Evolutionary conservation across 352 stramenopile species (phyloP).

Genomic region (Hyaloperonospora brassicae): DNA sequence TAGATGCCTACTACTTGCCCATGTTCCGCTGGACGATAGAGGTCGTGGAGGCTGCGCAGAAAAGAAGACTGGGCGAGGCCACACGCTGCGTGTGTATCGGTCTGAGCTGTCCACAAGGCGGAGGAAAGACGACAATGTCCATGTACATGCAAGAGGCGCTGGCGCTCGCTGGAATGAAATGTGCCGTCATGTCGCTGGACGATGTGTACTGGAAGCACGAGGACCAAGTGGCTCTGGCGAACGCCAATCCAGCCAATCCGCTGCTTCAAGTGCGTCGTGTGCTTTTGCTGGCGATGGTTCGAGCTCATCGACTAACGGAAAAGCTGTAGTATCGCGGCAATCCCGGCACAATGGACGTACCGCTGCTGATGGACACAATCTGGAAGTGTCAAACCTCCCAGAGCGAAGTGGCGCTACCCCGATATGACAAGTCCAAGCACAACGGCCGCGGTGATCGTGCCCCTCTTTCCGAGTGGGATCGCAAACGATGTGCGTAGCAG

Average conservation of each 20-base stretch:
- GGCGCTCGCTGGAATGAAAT: constrained; percentile 40
- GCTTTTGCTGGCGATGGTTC: not conserved
- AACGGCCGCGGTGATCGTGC: constrained; percentile 66
- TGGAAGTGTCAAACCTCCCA: constrained; percentile 41
- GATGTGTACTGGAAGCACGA: constrained; percentile 72
- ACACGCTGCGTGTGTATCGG: constrained; percentile 61
- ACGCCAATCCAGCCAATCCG: constrained; percentile 51
- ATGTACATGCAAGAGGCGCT: constrained; percentile 61
- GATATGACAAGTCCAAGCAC: constrained; percentile 77
- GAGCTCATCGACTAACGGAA: constrained; percentile 10
- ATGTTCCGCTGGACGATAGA: constrained; percentile 67
- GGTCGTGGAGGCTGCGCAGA: constrained; percentile 35
- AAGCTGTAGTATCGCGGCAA: constrained; percentile 68
- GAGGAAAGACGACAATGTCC: constrained; percentile 80
- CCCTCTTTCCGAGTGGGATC: constrained; percentile 44
- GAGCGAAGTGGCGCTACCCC: constrained; percentile 45
- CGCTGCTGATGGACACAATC: constrained; percentile 55
- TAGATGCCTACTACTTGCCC: constrained; percentile 72
- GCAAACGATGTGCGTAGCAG: constrained; percentile 36
- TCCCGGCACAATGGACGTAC: constrained; percentile 71
- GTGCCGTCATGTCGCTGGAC: constrained; percentile 72
- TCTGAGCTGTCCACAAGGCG: constrained; percentile 76
- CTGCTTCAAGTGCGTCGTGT: constrained; percentile 53
- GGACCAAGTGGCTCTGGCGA: constrained; percentile 57
- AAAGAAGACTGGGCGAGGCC: constrained; percentile 11